A percentile compares a stretch with the other conserved stretches of the same genome.
phyloP scores from a whole-genome alignment of 140 eudicot species.

The Anethum foeniculum region DNA sequence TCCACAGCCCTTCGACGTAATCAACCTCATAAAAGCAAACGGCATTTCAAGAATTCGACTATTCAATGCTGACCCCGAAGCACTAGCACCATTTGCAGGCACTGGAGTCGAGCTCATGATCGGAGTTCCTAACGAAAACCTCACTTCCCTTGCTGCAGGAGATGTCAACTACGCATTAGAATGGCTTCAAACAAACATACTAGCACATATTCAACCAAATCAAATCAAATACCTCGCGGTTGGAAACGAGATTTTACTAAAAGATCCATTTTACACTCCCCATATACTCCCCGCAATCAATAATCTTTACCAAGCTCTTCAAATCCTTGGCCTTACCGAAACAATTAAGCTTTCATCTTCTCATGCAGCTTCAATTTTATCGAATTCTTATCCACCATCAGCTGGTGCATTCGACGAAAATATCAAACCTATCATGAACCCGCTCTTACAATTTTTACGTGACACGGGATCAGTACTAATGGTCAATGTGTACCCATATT shows the following conservation, averaged over 20 bases:
- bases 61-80: constrained; percentile 48
- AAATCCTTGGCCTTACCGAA: constrained; percentile 32
- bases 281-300: constrained; percentile 40
- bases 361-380: constrained; percentile 46
- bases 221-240: constrained; percentile 58
- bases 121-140: constrained; percentile 65
- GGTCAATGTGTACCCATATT: constrained; percentile 66
- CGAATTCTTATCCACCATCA: constrained; percentile 66
- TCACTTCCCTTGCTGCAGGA: constrained; percentile 48
- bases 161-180: constrained; percentile 21
- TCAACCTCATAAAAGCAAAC: constrained; percentile 46
- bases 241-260: constrained; percentile 56
- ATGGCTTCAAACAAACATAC: constrained; percentile 57
- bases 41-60: constrained; percentile 49
- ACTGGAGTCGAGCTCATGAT: constrained; percentile 54
- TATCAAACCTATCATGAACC: constrained; percentile 26
- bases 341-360: constrained; percentile 48
- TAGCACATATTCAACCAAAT: constrained; percentile 29
- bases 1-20: constrained; percentile 43
- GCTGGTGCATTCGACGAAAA: constrained; percentile 37
- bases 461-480: constrained; percentile 55
- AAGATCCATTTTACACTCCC: constrained; percentile 46
- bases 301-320: constrained; percentile 54
- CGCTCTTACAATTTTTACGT: constrained; percentile 38
- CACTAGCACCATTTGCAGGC: constrained; percentile 45